Evolutionary conservation across 225 moss, liverwort and hornwort genomes (phyloP).

Genomic region (Lunularia cruciata): DNA sequence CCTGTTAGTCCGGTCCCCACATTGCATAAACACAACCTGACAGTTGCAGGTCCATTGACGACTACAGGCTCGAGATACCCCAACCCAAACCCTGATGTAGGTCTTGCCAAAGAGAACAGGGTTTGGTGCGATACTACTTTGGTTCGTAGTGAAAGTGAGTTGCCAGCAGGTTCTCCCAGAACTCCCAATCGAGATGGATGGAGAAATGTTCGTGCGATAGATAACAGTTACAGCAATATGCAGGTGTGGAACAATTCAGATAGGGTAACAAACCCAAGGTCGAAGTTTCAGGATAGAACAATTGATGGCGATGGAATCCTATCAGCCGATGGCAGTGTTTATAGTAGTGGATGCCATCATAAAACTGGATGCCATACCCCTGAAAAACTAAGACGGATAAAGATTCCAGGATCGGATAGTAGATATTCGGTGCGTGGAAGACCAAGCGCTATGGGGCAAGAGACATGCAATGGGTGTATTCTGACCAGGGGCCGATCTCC

Average conservation of each 20-base stretch:
- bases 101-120: constrained; percentile 42
- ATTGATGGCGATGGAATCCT: constrained; percentile 58
- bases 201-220: constrained; percentile 49
- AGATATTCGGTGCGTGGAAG: constrained; percentile 33
- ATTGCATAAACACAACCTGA: constrained; percentile 55
- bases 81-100: constrained; percentile 39
- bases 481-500: constrained; percentile 41
- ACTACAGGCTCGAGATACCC: constrained; percentile 36
- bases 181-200: constrained; percentile 52
- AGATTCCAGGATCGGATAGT: constrained; percentile 47
- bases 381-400: constrained; percentile 49
- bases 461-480: constrained; percentile 41
- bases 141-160: constrained; percentile 53
- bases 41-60: constrained; percentile 31
- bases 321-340: constrained; percentile 43
- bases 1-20: constrained; percentile 53
- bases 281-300: constrained; percentile 42
- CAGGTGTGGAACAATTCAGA: constrained; percentile 41
- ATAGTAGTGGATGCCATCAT: constrained; percentile 45
- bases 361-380: constrained; percentile 46
- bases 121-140: constrained; percentile 41
- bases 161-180: constrained; percentile 49
- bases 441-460: constrained; percentile 34
- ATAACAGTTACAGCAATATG: constrained; percentile 42
- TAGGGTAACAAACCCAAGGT: constrained; percentile 40